phyloP scores from a whole-genome alignment of 768 basidiomycete species.

The Exsudoporus frostii region DNA sequence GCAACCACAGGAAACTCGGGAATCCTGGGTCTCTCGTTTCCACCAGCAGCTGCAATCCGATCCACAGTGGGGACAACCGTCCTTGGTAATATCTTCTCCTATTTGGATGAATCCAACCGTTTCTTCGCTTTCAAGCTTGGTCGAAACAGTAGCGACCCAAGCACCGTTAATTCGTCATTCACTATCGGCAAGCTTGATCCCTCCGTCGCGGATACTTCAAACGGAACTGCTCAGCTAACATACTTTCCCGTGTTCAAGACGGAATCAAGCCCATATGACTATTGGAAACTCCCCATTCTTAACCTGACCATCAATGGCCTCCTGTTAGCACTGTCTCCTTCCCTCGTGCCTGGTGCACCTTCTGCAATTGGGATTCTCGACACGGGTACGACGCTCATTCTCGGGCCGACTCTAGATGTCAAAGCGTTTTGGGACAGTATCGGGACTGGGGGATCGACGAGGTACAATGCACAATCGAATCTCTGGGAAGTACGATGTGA shows the following conservation, averaged over 20 bases:
- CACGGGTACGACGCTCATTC: conserved; percentile 57
- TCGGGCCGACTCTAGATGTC: conserved; percentile 53
- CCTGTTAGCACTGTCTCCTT: conserved; percentile 40
- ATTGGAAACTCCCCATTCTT: conserved; percentile 55
- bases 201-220: conserved; percentile 16
- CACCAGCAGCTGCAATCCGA: conserved; percentile 45
- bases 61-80: conserved; percentile 42
- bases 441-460: conserved; percentile 38
- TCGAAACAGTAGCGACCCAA: conserved; percentile 25
- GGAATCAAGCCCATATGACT: conserved; percentile 41
- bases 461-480: conserved; percentile 34
- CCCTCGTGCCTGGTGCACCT: conserved; percentile 41
- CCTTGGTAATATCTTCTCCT: conserved; percentile 46
- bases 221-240: conserved; percentile 32
- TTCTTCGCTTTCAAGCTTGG: conserved; percentile 54
- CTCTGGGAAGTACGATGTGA: conserved; percentile 53
- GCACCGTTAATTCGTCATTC: conserved; percentile 40
- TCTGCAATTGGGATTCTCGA: conserved; percentile 57
- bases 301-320: conserved; percentile 43
- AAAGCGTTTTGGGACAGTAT: conserved; percentile 48
- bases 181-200: conserved; percentile 51
- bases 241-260: conserved; percentile 41
- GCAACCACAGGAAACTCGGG: conserved; percentile 49
- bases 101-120: conserved; percentile 37
- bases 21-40: conserved; percentile 53